Conservation (phyloP, 192 early-diverging fungal species). For the Pilobolus umbonatus region DNA sequence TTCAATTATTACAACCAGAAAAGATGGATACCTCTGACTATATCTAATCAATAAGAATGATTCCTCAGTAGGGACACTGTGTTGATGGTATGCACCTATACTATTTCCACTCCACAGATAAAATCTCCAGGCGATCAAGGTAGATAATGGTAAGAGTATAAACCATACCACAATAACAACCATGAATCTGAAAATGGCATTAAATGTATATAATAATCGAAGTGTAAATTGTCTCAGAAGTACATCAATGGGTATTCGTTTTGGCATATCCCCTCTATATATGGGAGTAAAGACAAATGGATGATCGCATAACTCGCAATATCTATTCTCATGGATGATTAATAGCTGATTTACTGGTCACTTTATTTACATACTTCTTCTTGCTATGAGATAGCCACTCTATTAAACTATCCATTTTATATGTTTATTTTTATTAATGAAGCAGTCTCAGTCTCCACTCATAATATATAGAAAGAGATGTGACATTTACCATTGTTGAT, state of each 20-base stretch:
- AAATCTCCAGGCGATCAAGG: slow-evolving; percentile 79
- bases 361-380: slow-evolving; percentile 51
- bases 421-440: neutral
- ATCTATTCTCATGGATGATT: slow-evolving; percentile 30
- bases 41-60: neutral
- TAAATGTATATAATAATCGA: slow-evolving; percentile 3
- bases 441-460: no score
- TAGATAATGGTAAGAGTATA: slow-evolving; percentile 72
- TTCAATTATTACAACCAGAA: neutral
- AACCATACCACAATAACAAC: slow-evolving; percentile 74
- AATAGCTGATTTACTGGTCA: neutral
- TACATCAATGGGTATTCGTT: slow-evolving; percentile 50
- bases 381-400: slow-evolving; percentile 80
- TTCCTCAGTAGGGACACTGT: neutral
- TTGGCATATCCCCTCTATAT: slow-evolving; percentile 68
- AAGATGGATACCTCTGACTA: neutral
- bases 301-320: slow-evolving; percentile 90
- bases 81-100: no score
- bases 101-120: slow-evolving; percentile 74
- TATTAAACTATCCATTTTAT: slow-evolving; percentile 46
- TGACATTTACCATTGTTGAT: slow-evolving; percentile 71
- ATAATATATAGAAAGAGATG: no score
- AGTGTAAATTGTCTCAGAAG: slow-evolving; percentile 17
- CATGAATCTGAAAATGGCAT: slow-evolving; percentile 47
- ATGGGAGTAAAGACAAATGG: slow-evolving; percentile 79